Base-by-base conservation (phyloP, 2,329 filamentous ascomycete genomes). In the Xylariales sp. region DNA sequence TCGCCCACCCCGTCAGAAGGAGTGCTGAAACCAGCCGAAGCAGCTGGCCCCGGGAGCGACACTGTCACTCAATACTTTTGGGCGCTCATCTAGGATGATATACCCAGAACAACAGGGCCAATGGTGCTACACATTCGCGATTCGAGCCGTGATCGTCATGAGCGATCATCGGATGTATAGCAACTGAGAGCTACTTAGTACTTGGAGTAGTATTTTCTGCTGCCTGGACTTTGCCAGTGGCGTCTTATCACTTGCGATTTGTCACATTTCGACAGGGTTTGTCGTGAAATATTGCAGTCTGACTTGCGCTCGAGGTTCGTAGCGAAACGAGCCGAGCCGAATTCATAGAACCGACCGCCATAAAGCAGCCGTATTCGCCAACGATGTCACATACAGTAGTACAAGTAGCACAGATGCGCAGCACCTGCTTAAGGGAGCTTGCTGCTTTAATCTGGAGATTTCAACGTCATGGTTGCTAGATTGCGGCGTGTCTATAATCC, bases 291-390 rank as follows among this genome's bases (percentile, higher is more conserved):
- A 64, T 53, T 67, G 63, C 45, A 48, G 23, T 58, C 61, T 59
- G 53, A 58, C 68, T 61, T 54, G 41, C 16, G 34, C 36, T 53
- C 28, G 34, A 50, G 46, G 48, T 32, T 65, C 32, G 67, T 58
- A 65, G 64, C 56, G 65, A 70, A 62, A 69, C 63, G 67, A 68
- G 56, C 69, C 69, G 62, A 72, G 56, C 65, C 61, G 66, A 67
- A 50, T 64, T 59, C 63, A 63, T 55, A 52, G 54, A 61, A 61
- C 64, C 68, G 57, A 14, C 64, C 69, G 68, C 67, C n/a, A 64
- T 53, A 52, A 57, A 67, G 64, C 60, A 67, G 64, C 62, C 68
- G 49, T 65, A 60, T 34, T 52, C 23, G 55, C 14, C 54, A 54
- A 54, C 18, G 58, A 58, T 7, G 30, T 48, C 34, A 30, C 36